These are phyloP conservation scores for Tetraselmis chui DNA, from an alignment of 139 green algal genomes.

Conservation along the genomic window DNA sequence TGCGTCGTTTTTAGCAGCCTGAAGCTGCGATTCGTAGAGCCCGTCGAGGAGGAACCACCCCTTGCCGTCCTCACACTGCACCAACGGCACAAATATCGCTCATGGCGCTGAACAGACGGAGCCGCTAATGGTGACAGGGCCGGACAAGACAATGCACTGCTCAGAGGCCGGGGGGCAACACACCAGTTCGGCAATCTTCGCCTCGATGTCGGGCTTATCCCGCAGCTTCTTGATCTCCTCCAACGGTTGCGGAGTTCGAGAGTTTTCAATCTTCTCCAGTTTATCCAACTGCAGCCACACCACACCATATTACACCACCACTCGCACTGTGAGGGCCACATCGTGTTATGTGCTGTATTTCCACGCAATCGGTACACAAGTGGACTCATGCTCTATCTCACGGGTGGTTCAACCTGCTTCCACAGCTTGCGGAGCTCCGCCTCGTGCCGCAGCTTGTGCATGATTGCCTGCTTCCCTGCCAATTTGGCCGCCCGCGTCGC, in stretches of 20 bases:
- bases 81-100: too few relatives aligned
- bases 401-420: not conserved
- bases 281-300: not conserved
- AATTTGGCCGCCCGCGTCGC: not conserved
- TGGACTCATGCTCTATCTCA: too few relatives aligned
- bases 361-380: too few relatives aligned
- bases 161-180: too few relatives aligned
- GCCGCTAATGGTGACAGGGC: too few relatives aligned
- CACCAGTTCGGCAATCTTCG: not conserved
- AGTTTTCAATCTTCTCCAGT: slow-evolving; percentile 11
- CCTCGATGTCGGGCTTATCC: slow-evolving; percentile 6
- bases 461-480: not conserved
- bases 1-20: not conserved
- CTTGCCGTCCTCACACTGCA: not conserved
- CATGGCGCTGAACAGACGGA: too few relatives aligned
- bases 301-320: too few relatives aligned
- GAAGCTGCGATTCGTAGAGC: not conserved
- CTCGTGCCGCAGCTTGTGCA: slow-evolving; percentile 13
- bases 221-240: slow-evolving; percentile 2
- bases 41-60: not conserved
- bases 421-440: not conserved
- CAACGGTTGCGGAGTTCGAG: not conserved
- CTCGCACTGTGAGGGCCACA: too few relatives aligned
- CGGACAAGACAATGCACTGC: too few relatives aligned
- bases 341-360: too few relatives aligned